These are phyloP conservation scores for Solidago caesia DNA, from an alignment of 129 eudicot genomes.

Conservation along the genomic window DNA sequence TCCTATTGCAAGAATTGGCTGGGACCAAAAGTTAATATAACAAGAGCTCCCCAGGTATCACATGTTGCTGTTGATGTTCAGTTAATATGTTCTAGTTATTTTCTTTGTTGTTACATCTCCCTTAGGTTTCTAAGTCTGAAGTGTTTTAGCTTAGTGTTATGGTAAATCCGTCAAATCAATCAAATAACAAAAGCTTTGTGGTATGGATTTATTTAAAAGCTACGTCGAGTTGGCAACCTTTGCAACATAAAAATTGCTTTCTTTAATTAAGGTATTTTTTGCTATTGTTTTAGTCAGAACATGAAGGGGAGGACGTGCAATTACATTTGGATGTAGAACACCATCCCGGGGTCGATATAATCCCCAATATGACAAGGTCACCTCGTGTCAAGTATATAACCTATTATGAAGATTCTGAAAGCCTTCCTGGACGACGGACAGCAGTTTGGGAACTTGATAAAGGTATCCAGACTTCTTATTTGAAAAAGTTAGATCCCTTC, in stretches of 20 bases:
- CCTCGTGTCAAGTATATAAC: conserved; percentile 82
- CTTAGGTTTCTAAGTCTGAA: not conserved
- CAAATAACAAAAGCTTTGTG: conserved; percentile 6
- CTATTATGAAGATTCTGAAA: conserved; percentile 89
- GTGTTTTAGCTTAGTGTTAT: conserved; percentile 4
- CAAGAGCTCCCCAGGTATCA: conserved; percentile 94
- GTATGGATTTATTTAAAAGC: not conserved
- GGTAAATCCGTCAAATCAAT: conserved; percentile 8
- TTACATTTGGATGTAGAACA: conserved; percentile 64
- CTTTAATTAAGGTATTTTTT: not conserved
- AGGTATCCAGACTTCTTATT: conserved; percentile 38
- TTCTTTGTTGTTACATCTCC: conserved; percentile 8
- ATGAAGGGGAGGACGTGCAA: conserved; percentile 90
- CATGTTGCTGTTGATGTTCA: not conserved
- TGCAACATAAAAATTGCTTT: too few species aligned
- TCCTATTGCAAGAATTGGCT: conserved; percentile 99
- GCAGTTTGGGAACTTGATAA: conserved; percentile 98
- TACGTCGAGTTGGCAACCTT: not conserved
- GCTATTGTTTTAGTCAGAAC: conserved; percentile 69
- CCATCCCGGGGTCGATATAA: conserved; percentile 51
- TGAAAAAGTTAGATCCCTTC: not conserved
- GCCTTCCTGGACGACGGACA: conserved; percentile 85
- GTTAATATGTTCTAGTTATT: conserved; percentile 14
- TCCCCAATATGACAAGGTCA: conserved; percentile 89
- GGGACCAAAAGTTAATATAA: conserved; percentile 88